Conservation (phyloP, 352 stramenopile genomes). For the Pythium brachiatum region DNA sequence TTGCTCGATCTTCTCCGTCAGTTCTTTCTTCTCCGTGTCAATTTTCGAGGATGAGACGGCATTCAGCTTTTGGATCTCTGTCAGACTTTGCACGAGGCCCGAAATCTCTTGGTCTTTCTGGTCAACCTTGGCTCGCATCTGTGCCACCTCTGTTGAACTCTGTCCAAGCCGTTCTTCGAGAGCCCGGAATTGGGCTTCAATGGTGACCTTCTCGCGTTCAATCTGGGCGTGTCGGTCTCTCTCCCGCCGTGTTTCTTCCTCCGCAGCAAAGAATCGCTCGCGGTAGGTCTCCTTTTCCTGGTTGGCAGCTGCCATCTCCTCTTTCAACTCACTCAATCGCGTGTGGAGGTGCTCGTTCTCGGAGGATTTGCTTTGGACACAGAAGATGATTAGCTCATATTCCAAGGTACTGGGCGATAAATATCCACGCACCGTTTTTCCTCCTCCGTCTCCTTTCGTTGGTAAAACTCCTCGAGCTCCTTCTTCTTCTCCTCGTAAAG, state of each 20-base stretch:
- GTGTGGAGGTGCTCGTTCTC: conserved; percentile 58
- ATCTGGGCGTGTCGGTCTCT: conserved; percentile 46
- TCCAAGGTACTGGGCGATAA: too few species aligned
- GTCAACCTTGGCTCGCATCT: conserved; percentile 60
- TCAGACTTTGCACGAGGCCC: conserved; percentile 61
- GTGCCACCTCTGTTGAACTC: conserved; percentile 32
- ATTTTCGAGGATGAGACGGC: conserved; percentile 58
- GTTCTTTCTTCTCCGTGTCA: conserved; percentile 65
- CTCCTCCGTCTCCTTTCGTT: conserved; percentile 53
- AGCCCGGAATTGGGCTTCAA: conserved; percentile 52
- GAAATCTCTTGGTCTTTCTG: conserved; percentile 71
- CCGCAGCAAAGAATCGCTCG: conserved; percentile 34
- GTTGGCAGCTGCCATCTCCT: conserved; percentile 46
- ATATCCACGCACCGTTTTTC: conserved; percentile 33
- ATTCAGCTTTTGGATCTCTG: conserved; percentile 77
- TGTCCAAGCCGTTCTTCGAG: conserved; percentile 46
- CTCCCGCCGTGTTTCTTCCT: conserved; percentile 51
- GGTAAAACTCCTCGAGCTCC: conserved; percentile 59
- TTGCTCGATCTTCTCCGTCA: conserved; percentile 54
- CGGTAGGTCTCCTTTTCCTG: conserved; percentile 55
- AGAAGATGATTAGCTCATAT: neutral
- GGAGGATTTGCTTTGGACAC: conserved; percentile 33
- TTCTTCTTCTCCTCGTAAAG: conserved; percentile 69
- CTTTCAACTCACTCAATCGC: conserved; percentile 40
- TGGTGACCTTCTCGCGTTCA: conserved; percentile 64